Evolutionary conservation across 805 yeast genomes (phyloP).

Genomic region (Ogataea henricii): DNA sequence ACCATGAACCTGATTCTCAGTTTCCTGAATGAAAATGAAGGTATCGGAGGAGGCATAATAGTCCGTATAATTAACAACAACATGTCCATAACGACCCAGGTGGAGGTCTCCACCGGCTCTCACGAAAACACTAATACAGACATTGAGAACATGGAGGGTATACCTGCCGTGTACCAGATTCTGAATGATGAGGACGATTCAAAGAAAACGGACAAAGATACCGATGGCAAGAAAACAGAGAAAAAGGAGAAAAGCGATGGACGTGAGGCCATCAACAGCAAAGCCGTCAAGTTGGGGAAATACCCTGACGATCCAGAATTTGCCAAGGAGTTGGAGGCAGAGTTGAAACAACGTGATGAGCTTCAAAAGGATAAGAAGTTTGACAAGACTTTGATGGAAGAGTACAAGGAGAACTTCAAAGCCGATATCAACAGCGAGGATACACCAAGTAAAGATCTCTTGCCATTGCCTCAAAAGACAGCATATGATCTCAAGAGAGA

Average conservation of each 20-base stretch:
- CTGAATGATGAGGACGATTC: constrained; percentile 33
- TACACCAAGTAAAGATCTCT: constrained; percentile 69
- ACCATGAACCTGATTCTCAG: constrained; percentile 81
- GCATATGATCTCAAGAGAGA: constrained; percentile 78
- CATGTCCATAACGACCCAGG: constrained; percentile 53
- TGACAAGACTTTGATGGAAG: constrained; percentile 56
- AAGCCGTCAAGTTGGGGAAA: constrained; percentile 77
- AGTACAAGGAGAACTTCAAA: constrained; percentile 60
- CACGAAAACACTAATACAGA: constrained; percentile 49
- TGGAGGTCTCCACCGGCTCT: constrained; percentile 42
- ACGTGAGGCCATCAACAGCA: constrained; percentile 62
- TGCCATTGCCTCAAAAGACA: constrained; percentile 87
- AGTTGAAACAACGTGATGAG: constrained; percentile 77
- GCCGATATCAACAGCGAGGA: constrained; percentile 55
- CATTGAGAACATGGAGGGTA: constrained; percentile 45
- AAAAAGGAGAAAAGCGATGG: constrained; percentile 20
- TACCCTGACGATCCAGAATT: constrained; percentile 87
- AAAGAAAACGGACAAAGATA: constrained; percentile 12
- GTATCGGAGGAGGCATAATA: constrained; percentile 85
- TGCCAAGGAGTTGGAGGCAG: constrained; percentile 80
- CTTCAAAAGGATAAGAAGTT: constrained; percentile 32
- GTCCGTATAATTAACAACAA: constrained; percentile 86
- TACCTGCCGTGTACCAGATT: constrained; percentile 42
- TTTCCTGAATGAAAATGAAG: constrained; percentile 89
- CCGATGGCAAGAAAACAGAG: constrained; percentile 14